These are phyloP conservation scores for Picea mariana DNA, from an alignment of 83 land plant species.

Conservation along the genomic window DNA sequence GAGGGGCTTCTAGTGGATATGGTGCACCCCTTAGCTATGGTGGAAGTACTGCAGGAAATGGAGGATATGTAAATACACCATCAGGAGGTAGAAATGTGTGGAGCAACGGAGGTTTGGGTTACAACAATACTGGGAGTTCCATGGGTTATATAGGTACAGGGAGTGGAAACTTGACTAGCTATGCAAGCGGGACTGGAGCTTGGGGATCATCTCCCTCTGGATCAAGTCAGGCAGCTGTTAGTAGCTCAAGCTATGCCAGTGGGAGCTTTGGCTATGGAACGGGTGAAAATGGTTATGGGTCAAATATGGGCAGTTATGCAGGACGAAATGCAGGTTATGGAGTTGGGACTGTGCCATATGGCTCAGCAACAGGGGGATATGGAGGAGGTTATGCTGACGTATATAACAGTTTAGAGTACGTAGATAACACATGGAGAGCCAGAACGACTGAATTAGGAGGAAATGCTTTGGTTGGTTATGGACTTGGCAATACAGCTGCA, in stretches of 20 bases:
- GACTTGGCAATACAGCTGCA: slow-evolving; percentile 27
- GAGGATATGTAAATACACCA: slow-evolving; percentile 25
- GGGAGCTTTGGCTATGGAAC: slow-evolving; percentile 31
- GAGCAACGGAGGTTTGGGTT: slow-evolving; percentile 34
- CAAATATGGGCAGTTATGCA: slow-evolving; percentile 18
- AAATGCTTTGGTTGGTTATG: slow-evolving; percentile 33
- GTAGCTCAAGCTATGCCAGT: slow-evolving; percentile 24
- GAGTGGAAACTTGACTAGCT: slow-evolving; percentile 33
- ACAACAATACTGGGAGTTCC: slow-evolving; percentile 27
- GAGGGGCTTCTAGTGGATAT: slow-evolving; percentile 35
- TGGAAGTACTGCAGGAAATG: slow-evolving; percentile 29
- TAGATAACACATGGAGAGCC: slow-evolving; percentile 40
- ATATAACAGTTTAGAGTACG: slow-evolving; percentile 34
- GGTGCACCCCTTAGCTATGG: slow-evolving; percentile 27
- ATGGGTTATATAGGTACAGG: slow-evolving; percentile 27
- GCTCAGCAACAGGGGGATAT: slow-evolving; percentile 31
- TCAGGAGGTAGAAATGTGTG: slow-evolving; percentile 38
- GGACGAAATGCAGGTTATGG: slow-evolving; percentile 33
- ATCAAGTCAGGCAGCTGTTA: slow-evolving; percentile 31
- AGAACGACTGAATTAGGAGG: slow-evolving; percentile 42
- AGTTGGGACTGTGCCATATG: slow-evolving; percentile 23
- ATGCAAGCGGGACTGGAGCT: slow-evolving; percentile 27
- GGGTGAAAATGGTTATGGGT: slow-evolving; percentile 27
- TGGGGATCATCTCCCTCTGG: slow-evolving; percentile 44
- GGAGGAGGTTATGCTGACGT: slow-evolving; percentile 33